Evolutionary conservation across 2,329 filamentous ascomycete species (phyloP).

Genomic region (Paracamarosporium sp.): DNA sequence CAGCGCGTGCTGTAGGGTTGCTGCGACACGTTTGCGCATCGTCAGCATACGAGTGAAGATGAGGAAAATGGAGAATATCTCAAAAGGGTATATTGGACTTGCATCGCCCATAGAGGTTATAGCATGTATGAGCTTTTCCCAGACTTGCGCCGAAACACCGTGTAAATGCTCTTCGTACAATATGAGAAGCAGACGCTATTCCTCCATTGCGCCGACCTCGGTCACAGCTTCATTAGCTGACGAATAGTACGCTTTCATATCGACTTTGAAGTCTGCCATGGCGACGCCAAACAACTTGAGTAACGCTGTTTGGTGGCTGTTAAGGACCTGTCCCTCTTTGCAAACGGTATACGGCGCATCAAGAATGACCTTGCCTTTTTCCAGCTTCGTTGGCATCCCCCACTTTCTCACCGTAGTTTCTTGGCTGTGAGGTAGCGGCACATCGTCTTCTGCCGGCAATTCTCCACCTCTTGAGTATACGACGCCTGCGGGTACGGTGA

Average conservation of each 20-base stretch:
- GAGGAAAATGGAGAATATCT: conserved; percentile 1
- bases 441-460: conserved; percentile 79
- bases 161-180: conserved; percentile 6
- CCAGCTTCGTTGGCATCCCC: conserved; percentile 86
- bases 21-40: not conserved
- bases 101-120: not conserved
- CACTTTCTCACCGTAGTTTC: conserved; percentile 90
- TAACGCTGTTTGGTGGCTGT: conserved; percentile 90
- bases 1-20: conserved; percentile 5
- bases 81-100: conserved; percentile 13
- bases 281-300: conserved; percentile 93
- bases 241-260: conserved; percentile 70
- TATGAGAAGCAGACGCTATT: conserved; percentile 31
- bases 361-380: conserved; percentile 86
- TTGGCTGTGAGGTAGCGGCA: conserved; percentile 84
- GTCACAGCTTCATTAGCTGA: conserved; percentile 50
- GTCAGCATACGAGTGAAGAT: not conserved
- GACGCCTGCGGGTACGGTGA: conserved; percentile 82
- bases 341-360: conserved; percentile 78
- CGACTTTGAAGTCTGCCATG: conserved; percentile 87
- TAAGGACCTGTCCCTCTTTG: conserved; percentile 81
- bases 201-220: conserved; percentile 59
- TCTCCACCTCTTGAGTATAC: conserved; percentile 82
- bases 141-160: conserved; percentile 7
- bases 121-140: conserved; percentile 4